Base-by-base conservation (phyloP, 2,329 filamentous ascomycete genomes). In the Pseudophaeomoniella oleicola region DNA sequence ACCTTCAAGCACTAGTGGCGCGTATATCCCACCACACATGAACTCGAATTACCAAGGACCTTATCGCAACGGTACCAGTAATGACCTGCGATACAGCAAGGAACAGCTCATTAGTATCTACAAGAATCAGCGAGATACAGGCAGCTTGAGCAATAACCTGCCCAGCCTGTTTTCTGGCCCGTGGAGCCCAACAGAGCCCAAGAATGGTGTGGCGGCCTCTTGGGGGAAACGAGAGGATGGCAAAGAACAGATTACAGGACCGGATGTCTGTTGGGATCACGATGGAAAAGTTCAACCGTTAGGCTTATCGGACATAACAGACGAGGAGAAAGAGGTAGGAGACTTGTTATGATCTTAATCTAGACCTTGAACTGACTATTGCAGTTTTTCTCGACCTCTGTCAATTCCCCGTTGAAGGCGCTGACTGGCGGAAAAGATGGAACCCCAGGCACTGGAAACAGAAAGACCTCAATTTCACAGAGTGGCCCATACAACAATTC, bases 351-450 rank as follows among this genome's bases (percentile, higher is more conserved):
- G 30, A 15, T 36, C 35, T 38, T 32, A 29, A 19, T 35, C 42
- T 10, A 47, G 48, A 32, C 41, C 35, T 31, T 36, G 44, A 22
- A 13, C 34, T 41, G 39, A 41, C 46, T 53, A 9, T 6, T 9
- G 43, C 56, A 94, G 81, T 65, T 81, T 44, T 94, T 94, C 58
- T 62, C 75, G 35, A 74, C 72, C 35, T 90, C 92, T 44, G 86
- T 98, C 53, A 98, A 96, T 57, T 94, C 90, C 22, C 81, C 86
- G 19, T 66, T 94, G 47, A 96, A 96, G 59, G 81, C 83, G 5
- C 73, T 76, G 19, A 80, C 83, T 51, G 72, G 65, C 42, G 56
- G 64, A 16, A 88, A 83, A 63, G 75, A 62, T 57, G 68, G 57
- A 41, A 69, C 55, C 55, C 70, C 56, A 56, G 70, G 58, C 56